Conservation (phyloP, 768 basidiomycete species). For the Butyriboletus loyo region DNA sequence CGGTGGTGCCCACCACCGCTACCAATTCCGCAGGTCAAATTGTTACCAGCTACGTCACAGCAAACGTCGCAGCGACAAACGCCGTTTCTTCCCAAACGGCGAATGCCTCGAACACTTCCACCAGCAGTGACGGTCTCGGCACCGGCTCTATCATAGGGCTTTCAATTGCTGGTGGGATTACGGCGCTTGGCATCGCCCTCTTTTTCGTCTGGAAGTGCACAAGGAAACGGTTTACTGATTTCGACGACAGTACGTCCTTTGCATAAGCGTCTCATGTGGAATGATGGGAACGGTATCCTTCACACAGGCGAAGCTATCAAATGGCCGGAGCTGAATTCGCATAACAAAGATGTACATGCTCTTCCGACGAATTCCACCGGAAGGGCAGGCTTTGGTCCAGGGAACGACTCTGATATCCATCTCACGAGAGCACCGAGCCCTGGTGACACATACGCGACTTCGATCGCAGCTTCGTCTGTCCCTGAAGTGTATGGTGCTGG, state of each 20-base stretch:
- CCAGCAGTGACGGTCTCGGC: slow-evolving; percentile 40
- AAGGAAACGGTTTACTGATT: slow-evolving; percentile 69
- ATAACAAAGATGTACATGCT: slow-evolving; percentile 54
- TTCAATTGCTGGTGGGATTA: slow-evolving; percentile 78
- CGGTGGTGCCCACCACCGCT: slow-evolving; percentile 16
- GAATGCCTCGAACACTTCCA: slow-evolving; percentile 17
- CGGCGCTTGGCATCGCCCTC: slow-evolving; percentile 62
- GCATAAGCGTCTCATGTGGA: slow-evolving; percentile 9
- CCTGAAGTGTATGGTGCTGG: slow-evolving; percentile 37
- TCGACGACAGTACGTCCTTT: slow-evolving; percentile 69
- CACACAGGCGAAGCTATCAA: slow-evolving; percentile 76
- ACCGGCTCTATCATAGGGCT: slow-evolving; percentile 77
- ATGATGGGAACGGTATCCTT: neutral
- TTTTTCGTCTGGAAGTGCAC: slow-evolving; percentile 89
- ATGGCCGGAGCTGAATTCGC: slow-evolving; percentile 84
- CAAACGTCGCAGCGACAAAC: slow-evolving; percentile 19
- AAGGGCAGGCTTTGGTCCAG: slow-evolving; percentile 59
- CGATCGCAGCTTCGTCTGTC: slow-evolving; percentile 44
- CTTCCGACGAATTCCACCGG: slow-evolving; percentile 70
- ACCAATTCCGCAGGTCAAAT: slow-evolving; percentile 32
- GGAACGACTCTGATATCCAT: slow-evolving; percentile 58
- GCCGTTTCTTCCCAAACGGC: slow-evolving; percentile 26
- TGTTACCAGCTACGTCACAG: slow-evolving; percentile 22
- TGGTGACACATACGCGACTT: slow-evolving; percentile 46
- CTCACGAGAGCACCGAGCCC: slow-evolving; percentile 50